phyloP scores from a whole-genome alignment of 768 basidiomycete genomes.

The Lactifluus echinatus region DNA sequence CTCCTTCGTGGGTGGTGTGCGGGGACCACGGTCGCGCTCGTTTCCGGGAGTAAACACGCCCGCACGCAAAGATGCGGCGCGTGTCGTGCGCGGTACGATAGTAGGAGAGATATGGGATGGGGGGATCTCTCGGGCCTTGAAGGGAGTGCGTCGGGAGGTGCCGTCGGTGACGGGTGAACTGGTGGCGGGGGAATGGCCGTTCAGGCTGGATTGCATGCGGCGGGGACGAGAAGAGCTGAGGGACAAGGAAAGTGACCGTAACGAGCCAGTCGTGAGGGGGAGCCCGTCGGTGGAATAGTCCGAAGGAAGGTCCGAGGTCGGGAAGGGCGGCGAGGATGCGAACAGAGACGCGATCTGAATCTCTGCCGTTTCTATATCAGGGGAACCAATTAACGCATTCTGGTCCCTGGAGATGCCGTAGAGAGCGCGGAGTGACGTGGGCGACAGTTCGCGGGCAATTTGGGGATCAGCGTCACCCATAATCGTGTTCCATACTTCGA shows the following conservation, averaged over 20 bases:
- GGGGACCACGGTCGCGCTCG: constrained; percentile 33
- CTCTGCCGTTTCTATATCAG: constrained; percentile 61
- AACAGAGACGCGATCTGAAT: constrained; percentile 72
- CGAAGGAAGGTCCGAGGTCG: constrained; percentile 51
- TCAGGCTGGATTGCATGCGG: constrained; percentile 8
- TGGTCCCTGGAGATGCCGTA: constrained; percentile 48
- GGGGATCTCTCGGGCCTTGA: constrained; percentile 64
- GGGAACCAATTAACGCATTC: constrained; percentile 68
- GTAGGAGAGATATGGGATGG: constrained; percentile 51
- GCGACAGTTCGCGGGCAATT: constrained; percentile 43
- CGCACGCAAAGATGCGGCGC: constrained; percentile 64
- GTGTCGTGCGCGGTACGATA: constrained; percentile 70
- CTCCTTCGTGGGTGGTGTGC: constrained; percentile 52
- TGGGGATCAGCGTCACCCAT: constrained; percentile 62
- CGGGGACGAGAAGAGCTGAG: constrained; percentile 32
- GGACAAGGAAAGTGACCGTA: constrained; percentile 39
- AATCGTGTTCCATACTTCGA: constrained; percentile 71
- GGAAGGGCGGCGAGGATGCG: constrained; percentile 76
- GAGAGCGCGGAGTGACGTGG: constrained; percentile 62
- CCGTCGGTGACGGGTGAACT: constrained; percentile 35
- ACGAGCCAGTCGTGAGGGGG: constrained; percentile 22
- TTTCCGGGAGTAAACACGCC: constrained; percentile 42
- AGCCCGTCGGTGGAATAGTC: constrained; percentile 29
- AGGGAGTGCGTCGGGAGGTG: constrained; percentile 40
- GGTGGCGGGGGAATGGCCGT: constrained; percentile 30